These are phyloP conservation scores for Priceomyces carsonii DNA, from an alignment of 805 yeast genomes.

Conservation along the genomic window DNA sequence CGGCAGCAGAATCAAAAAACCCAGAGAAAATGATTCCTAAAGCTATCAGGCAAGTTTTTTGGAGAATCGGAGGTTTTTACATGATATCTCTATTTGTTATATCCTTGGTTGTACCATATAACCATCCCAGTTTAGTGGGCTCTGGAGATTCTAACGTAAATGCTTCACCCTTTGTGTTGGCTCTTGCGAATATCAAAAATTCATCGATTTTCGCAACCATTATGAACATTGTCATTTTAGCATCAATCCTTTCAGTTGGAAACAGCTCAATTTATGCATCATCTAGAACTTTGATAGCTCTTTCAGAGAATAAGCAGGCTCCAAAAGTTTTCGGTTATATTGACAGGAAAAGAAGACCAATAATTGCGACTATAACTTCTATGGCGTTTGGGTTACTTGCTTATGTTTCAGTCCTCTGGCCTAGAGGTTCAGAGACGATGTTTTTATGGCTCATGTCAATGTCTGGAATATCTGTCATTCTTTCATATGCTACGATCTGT, in stretches of 20 bases:
- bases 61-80: conserved; percentile 71
- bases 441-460: conserved; percentile 33
- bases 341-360: conserved; percentile 12
- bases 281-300: conserved; percentile 22
- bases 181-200: conserved; percentile 19
- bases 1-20: conserved; percentile 43
- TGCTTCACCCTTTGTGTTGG: conserved; percentile 27
- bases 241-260: conserved; percentile 25
- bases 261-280: conserved; percentile 25
- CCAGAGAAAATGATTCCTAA: conserved; percentile 32
- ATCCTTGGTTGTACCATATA: conserved; percentile 13
- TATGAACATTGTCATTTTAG: conserved; percentile 21
- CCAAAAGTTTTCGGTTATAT: conserved; percentile 13
- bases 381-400: conserved; percentile 8
- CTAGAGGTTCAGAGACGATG: conserved; percentile 15
- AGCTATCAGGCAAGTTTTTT: conserved; percentile 53
- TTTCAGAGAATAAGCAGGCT: conserved; percentile 22
- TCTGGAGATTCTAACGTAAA: conserved; percentile 14
- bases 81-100: conserved; percentile 40
- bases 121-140: conserved; percentile 10
- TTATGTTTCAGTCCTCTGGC: conserved; percentile 9
- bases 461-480: conserved; percentile 29
- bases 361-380: conserved; percentile 8
- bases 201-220: conserved; percentile 18
- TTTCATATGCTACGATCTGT: conserved; percentile 32